Evolutionary conservation across 192 early-diverging fungal genomes (phyloP).

Genomic region (Spinellus fusiger): DNA sequence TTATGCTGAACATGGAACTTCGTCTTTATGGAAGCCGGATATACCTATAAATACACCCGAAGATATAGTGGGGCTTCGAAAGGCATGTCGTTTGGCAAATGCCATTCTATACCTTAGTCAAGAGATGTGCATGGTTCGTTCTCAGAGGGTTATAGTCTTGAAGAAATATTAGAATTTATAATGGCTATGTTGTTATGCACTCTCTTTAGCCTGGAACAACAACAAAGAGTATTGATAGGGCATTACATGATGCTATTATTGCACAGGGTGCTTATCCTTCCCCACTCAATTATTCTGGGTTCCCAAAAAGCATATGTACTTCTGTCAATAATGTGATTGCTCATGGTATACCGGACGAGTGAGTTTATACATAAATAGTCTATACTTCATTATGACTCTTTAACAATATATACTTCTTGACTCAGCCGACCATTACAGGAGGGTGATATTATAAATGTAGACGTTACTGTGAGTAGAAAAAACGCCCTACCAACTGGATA

Average conservation of each 20-base stretch:
- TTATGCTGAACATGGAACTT: conserved; percentile 51
- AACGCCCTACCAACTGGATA: not conserved
- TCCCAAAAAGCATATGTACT: conserved; percentile 72
- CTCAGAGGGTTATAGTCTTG: no score
- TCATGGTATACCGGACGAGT: conserved; percentile 64
- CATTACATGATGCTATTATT: conserved; percentile 51
- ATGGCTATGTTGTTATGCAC: not conserved
- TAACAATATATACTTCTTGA: not conserved
- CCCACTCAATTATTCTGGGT: conserved; percentile 73
- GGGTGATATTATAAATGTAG: conserved; percentile 76
- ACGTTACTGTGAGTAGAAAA: conserved; percentile 53
- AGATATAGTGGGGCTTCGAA: conserved; percentile 38
- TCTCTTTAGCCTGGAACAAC: conserved; percentile 33
- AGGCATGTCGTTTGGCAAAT: conserved; percentile 51
- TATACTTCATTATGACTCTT: not conserved
- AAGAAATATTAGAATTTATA: no score
- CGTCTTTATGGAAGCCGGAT: conserved; percentile 36
- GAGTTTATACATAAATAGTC: not conserved
- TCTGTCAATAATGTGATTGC: conserved; percentile 82
- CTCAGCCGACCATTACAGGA: conserved; percentile 41
- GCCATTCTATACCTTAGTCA: conserved; percentile 50
- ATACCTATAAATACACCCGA: conserved; percentile 35
- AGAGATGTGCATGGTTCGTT: conserved; percentile 37
- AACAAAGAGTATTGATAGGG: conserved; percentile 43
- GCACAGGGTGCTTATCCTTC: conserved; percentile 60